Base-by-base conservation (phyloP, 129 eudicot genomes). In the Gnaphalium uliginosum region DNA sequence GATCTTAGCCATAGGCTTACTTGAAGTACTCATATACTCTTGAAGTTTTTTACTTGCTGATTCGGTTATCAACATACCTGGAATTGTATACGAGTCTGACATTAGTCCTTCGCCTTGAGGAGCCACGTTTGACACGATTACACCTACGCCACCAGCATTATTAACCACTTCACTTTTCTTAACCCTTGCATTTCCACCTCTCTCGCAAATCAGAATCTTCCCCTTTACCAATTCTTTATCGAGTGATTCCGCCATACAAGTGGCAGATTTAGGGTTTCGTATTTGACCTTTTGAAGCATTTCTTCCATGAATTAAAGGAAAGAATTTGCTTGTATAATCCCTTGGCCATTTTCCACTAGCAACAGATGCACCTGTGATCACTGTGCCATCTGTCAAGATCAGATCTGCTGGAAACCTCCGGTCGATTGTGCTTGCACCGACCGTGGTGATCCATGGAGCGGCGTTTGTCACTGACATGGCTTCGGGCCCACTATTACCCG, bases 401-500 rank as follows among this genome's bases (percentile, higher is more conserved):
- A 95, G 68, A 74, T 89, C 89, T 14, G 90, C 96, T 0, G 85
- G 90, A 41, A 95, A 91, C 29, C 75, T 71, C 37, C 99, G 48
- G 48, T 95, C 99, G 24, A 91, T 95, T 0, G 97, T 91, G 83
- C 97, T 77, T 0, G 99, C 97, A 11, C 96, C 99, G 0, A 86
- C 86, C 0, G 97, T 87, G 0, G 87, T 89, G 64, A 91, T 85
- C 99, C 97, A 95, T 6, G 99, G 99, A n/a, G 99, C 92, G 0
- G 77, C 71, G 50, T 95, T 95, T 1, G 86, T 76, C 33, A 89
- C 90, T 6, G 94, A 82, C 72, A 39, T 58, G 6, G 4, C 3
- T 19, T 22, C 61, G 0, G 97, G 97, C 8, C 99, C 99, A 0
- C 81, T 76, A 26, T 95, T 95, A 5, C 99, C 99, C 0, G 96